Base-by-base conservation (phyloP, 495 filamentous ascomycete species). In the Hypoxylon fragiforme region DNA sequence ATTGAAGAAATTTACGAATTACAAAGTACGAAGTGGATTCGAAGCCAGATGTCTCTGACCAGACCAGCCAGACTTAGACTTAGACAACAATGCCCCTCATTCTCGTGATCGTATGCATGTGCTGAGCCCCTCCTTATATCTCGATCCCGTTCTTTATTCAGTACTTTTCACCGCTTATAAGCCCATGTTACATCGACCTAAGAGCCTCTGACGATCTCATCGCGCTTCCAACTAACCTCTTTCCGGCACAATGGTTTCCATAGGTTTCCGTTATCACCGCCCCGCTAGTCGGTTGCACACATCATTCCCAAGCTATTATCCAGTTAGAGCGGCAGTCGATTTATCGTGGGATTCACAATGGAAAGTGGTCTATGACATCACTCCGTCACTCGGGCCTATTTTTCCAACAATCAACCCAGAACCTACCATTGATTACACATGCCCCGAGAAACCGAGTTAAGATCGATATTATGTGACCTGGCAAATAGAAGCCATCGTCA, bases 201-300 rank as follows among this genome's bases (percentile, higher is more conserved):
- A 54, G 45, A 54, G 57, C 50, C 45, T 60, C 57, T 50, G 45
- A 35, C 50, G 50, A 60, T 60, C 57, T 60, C 57, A 60, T 54
- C 57, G 13, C 50, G 41, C 57, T 36, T 60, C 15, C 40, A 60
- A 24, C 50, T 54, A 60, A 28, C 39, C 57, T 14, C 35, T 37
- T 54, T 54, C 9, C 13, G 41, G 46, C 6, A 24, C 37, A 16
- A 50, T 21, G 16, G 6, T 39, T 57, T 50, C 45, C 5, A 44
- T 12, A 22, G 19, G 34, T 18, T 50, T 50, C 57, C 40, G 39
- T 20, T 34, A 34, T 39, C 22, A 38, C 32, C 48, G 44, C 50
- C 3, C 38, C 44, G 34, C 44, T 54, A 44, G 37, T 49, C 24
- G 39, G 4, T 14, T 28, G 22, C 34, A 30, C 35, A 21, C 35